These are phyloP conservation scores for Dissophora ornata DNA, from an alignment of 192 early-diverging fungal genomes.

Conservation along the genomic window DNA sequence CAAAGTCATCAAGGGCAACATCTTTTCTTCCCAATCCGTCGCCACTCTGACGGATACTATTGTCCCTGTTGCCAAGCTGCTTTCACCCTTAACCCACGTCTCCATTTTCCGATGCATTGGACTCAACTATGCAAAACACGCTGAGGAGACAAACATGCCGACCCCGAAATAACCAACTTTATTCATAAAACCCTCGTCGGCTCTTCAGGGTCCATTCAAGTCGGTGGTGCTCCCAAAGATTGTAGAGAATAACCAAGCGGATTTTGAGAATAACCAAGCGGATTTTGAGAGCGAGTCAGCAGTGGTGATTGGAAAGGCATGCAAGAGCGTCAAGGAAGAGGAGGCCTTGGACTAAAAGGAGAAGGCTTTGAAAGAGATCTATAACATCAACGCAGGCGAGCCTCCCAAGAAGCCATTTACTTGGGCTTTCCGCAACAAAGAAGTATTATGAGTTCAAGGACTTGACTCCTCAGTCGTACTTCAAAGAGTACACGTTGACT, in stretches of 20 bases:
- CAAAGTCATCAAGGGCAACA: conserved; percentile 60
- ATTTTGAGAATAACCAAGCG: too few species aligned
- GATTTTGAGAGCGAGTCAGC: conserved; percentile 73
- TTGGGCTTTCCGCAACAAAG: too few species aligned
- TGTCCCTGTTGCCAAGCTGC: conserved; percentile 51
- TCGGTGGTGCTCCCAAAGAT: conserved; percentile 60
- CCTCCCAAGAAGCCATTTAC: too few species aligned
- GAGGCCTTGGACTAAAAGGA: too few species aligned
- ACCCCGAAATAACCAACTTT: conserved; percentile 64
- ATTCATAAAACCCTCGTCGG: conserved; percentile 65
- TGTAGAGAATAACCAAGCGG: conserved; percentile 62
- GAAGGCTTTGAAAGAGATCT: too few species aligned
- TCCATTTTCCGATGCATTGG: conserved; percentile 66
- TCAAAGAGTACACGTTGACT: too few species aligned
- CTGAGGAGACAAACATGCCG: conserved; percentile 61
- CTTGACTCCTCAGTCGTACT: too few species aligned
- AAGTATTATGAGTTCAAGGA: too few species aligned
- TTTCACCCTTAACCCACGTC: conserved; percentile 59
- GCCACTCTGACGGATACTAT: conserved; percentile 51
- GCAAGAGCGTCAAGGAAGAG: conserved; percentile 61
- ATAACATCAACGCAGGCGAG: too few species aligned
- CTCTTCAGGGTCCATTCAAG: conserved; percentile 58
- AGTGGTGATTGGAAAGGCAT: conserved; percentile 67
- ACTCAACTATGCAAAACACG: conserved; percentile 69
- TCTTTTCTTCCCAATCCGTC: conserved; percentile 34